phyloP scores from a whole-genome alignment of 1,284 basidiomycete genomes.

The Cutaneotrichosporon mucoides region DNA sequence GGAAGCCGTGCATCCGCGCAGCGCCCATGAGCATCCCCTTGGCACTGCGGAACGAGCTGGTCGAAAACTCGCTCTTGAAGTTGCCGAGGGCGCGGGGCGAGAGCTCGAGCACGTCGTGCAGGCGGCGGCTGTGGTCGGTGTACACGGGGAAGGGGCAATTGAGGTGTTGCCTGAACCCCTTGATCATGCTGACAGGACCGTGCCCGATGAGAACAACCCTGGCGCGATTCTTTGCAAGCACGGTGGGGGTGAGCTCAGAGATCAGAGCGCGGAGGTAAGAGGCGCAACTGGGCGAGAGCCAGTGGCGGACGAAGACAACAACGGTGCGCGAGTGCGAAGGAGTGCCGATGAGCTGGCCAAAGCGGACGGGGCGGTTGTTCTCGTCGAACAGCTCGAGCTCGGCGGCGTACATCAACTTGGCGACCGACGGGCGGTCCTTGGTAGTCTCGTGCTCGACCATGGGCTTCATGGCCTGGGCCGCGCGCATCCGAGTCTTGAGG shows the following conservation, averaged over 20 bases:
- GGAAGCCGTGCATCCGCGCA: slow-evolving; percentile 10
- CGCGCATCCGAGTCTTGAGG: not conserved
- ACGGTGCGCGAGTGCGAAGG: slow-evolving; percentile 53
- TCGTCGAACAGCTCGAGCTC: slow-evolving; percentile 62
- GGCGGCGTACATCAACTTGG: slow-evolving; percentile 58
- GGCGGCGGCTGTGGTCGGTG: slow-evolving; percentile 66
- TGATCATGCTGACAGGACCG: slow-evolving; percentile 48
- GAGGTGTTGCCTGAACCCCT: slow-evolving; percentile 52
- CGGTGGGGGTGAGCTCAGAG: slow-evolving; percentile 55
- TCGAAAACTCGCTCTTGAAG: slow-evolving; percentile 54
- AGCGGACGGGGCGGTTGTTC: slow-evolving; percentile 61
- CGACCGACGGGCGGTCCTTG: slow-evolving; percentile 4
- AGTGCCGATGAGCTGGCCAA: slow-evolving; percentile 64
- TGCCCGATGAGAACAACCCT: slow-evolving; percentile 66
- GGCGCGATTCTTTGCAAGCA: slow-evolving; percentile 54
- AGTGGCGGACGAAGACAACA: slow-evolving; percentile 56
- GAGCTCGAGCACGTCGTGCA: slow-evolving; percentile 75
- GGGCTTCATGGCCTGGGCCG: not conserved
- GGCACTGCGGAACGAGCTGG: slow-evolving; percentile 18
- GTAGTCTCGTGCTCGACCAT: not conserved
- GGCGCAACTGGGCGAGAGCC: slow-evolving; percentile 68
- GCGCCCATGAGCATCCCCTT: slow-evolving; percentile 13
- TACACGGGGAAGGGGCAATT: slow-evolving; percentile 58
- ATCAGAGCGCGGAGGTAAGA: slow-evolving; percentile 73
- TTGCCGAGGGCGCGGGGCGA: slow-evolving; percentile 48